Conservation (phyloP, 2,329 filamentous ascomycete species). For the Botryotinia globosa region DNA sequence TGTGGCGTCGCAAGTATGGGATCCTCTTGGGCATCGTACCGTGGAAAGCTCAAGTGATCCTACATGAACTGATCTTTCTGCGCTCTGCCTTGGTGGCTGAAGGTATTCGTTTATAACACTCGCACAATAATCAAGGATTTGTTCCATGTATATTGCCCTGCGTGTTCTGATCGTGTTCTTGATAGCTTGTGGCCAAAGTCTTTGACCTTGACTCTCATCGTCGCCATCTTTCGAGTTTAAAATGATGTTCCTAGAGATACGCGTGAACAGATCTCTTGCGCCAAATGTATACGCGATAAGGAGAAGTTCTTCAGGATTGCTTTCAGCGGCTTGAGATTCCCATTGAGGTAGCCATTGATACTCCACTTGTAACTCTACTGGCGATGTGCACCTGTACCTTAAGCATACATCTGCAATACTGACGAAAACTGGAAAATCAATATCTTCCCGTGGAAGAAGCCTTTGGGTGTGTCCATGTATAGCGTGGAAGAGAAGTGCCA, state of each 20-base stretch:
- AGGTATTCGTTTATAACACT: conserved; percentile 48
- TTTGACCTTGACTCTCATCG: conserved; percentile 43
- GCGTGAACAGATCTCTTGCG: conserved; percentile 47
- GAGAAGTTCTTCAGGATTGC: conserved; percentile 50
- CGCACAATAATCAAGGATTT: conserved; percentile 48
- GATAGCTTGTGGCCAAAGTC: conserved; percentile 47
- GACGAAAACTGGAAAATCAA: conserved; percentile 50
- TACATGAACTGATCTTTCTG: conserved; percentile 25
- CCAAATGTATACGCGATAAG: conserved; percentile 55
- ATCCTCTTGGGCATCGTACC: conserved; percentile 49
- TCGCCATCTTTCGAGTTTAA: conserved; percentile 46
- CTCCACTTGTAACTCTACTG: conserved; percentile 50
- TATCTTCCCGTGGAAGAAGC: conserved; percentile 46
- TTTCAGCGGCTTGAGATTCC: conserved; percentile 47
- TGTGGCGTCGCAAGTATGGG: conserved; percentile 50
- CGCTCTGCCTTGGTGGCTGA: conserved; percentile 27
- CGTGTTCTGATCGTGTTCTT: conserved; percentile 50
- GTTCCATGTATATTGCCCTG: conserved; percentile 49
- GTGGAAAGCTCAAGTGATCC: conserved; percentile 40
- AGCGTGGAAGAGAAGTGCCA: conserved; percentile 50
- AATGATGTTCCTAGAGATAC: conserved; percentile 50
- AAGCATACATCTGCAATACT: conserved; percentile 51
- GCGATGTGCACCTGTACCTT: conserved; percentile 51
- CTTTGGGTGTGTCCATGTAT: conserved; percentile 49
- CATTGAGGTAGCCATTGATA: conserved; percentile 52